Evolutionary conservation across 495 filamentous ascomycete genomes (phyloP).

Genomic region (Cercophora sp.): DNA sequence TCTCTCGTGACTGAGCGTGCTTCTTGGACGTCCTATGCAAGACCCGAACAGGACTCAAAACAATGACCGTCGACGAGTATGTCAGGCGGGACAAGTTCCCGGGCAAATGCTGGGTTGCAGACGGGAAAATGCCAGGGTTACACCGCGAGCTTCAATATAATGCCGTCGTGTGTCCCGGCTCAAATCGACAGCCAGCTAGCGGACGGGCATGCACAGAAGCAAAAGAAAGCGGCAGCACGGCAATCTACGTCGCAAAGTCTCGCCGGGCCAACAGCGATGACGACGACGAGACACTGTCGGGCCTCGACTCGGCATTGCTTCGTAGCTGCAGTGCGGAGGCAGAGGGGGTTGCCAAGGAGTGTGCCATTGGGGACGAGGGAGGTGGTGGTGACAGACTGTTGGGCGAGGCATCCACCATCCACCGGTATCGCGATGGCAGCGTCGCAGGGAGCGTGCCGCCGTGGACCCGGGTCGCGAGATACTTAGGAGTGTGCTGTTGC

Average conservation of each 20-base stretch:
- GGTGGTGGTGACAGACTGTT: no score
- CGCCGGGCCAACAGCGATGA: neutral
- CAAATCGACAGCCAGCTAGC: constrained; percentile 2
- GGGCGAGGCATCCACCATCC: no score
- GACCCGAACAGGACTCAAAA: neutral
- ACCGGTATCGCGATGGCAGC: no score
- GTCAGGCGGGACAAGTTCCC: constrained; percentile 8
- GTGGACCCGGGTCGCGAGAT: neutral
- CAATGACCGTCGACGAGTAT: neutral
- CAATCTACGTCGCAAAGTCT: neutral
- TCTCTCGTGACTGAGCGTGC: no score
- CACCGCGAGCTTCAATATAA: constrained; percentile 10
- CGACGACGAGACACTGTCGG: neutral
- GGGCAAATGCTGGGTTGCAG: constrained; percentile 6
- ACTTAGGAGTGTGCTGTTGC: neutral
- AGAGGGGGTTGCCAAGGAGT: no score
- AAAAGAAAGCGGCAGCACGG: constrained; percentile 1
- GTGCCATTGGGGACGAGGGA: no score
- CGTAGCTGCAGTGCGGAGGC: no score
- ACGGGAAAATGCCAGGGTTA: constrained; percentile 11
- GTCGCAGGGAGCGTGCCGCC: no score
- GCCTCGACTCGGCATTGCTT: neutral
- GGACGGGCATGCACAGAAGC: constrained; percentile 2
- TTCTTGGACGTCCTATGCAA: neutral
- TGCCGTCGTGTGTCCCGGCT: constrained; percentile 8